A percentile compares a stretch with the other conserved stretches of the same genome.
phyloP scores from a whole-genome alignment of 768 basidiomycete genomes.

The Hericium erinaceus region DNA sequence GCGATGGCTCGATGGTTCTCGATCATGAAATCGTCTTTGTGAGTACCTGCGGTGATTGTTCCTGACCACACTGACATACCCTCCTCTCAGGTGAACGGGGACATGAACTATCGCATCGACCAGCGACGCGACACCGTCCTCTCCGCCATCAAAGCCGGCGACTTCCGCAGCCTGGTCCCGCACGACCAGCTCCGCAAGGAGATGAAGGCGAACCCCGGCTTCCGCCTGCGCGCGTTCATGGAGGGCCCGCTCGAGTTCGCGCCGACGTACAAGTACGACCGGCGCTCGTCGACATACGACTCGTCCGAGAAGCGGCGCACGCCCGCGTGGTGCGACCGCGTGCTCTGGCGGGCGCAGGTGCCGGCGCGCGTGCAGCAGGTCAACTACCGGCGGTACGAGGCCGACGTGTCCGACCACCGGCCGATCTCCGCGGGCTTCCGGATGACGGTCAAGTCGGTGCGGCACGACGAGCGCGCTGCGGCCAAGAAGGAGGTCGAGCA shows the following conservation, averaged over 20 bases:
- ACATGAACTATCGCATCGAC: slow-evolving; percentile 97
- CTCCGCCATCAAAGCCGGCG: slow-evolving; percentile 55
- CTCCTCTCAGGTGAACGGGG: slow-evolving; percentile 63
- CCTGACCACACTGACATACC: background rate
- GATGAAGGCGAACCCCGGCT: slow-evolving; percentile 79
- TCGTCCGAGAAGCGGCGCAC: slow-evolving; percentile 79
- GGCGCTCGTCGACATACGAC: slow-evolving; percentile 70
- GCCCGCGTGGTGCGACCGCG: slow-evolving; percentile 96
- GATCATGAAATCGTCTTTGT: slow-evolving; percentile 95
- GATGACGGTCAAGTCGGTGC: slow-evolving; percentile 65
- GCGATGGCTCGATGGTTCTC: slow-evolving; percentile 85
- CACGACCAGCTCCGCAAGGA: slow-evolving; percentile 91
- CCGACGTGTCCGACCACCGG: slow-evolving; percentile 83
- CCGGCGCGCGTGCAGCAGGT: slow-evolving; percentile 50
- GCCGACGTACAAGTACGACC: slow-evolving; percentile 96
- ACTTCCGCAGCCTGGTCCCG: slow-evolving; percentile 49
- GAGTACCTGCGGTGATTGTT: slow-evolving; percentile 21
- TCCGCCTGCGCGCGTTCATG: slow-evolving; percentile 73
- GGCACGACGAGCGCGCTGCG: slow-evolving; percentile 43
- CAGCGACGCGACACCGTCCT: slow-evolving; percentile 80
- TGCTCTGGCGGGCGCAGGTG: slow-evolving; percentile 64
- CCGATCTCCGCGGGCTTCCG: slow-evolving; percentile 77
- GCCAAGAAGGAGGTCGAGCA: slow-evolving; percentile 48
- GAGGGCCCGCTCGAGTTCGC: slow-evolving; percentile 79
- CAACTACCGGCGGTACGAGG: slow-evolving; percentile 77